Base-by-base conservation (phyloP, 2,329 filamentous ascomycete genomes). In the Huntiella abstrusa region DNA sequence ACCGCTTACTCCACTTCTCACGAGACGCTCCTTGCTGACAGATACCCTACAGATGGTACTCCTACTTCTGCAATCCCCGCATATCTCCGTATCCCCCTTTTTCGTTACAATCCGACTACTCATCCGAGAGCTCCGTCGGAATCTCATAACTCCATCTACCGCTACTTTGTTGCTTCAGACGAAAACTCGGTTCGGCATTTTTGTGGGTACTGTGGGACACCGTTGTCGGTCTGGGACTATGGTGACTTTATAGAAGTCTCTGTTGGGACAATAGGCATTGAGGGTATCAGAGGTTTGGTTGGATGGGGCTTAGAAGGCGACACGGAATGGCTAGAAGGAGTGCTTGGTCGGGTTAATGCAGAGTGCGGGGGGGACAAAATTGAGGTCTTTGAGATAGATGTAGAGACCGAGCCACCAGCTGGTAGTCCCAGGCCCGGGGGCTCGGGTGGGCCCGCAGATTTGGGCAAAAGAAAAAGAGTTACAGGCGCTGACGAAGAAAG, bases 201-300 rank as follows among this genome's bases (percentile, higher is more conserved):
- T 61, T 95, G 87, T 62, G 87, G 87, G 17, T 92, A 82, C 64
- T 94, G 87, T 59, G 87, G 87, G 45, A 93, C 86, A 0, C 81
- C 83, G 10, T 65, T 95, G 46, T 80, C 80, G 0, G 84, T 80
- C 54, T 94, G 85, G 85, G 80, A 43, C 4, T 33, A 33, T 0
- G 64, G 61, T 1, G 76, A 86, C 5, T 88, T 73, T 57, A 85
- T 95, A 63, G 78, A 77, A 49, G 66, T 94, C 48, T 82, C 85
- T 0, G 65, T 94, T n/a, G 83, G 83, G 4, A 88, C 80, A 54
- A 65, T 95, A 45, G 58, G 73, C 34, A 28, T 28, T 28, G 22
- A 28, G 3, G 22, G 22, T 6, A 28, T 28, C 7, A 28, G 22
- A 8, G 22, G 22, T 8, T 28, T 28, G 8, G 7, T 28, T 8